A percentile compares a stretch with the other conserved stretches of the same genome.
phyloP scores from a whole-genome alignment of 1,284 basidiomycete species.

The Cystobasidiaceae sp. region DNA sequence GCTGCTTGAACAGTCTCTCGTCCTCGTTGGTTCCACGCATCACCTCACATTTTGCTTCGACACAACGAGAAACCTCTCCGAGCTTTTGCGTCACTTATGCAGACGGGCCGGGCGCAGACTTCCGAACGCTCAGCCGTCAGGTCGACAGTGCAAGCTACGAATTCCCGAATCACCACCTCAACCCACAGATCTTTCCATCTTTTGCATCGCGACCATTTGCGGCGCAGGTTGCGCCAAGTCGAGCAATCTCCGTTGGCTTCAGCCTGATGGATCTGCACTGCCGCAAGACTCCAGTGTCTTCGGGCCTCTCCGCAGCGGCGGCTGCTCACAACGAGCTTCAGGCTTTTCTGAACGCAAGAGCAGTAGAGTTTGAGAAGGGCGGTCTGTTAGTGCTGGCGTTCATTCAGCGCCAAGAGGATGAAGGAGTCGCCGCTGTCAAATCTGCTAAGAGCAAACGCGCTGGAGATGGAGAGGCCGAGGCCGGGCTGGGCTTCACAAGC shows the following conservation, averaged over 20 bases:
- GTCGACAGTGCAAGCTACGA: constrained; percentile 39
- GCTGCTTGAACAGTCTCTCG: constrained; percentile 45
- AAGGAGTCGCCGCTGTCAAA: neutral
- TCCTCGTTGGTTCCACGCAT: constrained; percentile 44
- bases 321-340: constrained; percentile 48
- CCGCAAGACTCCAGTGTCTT: constrained; percentile 44
- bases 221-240: constrained; percentile 45
- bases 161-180: constrained; percentile 43
- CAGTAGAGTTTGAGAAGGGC: constrained; percentile 47
- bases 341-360: constrained; percentile 46
- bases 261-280: constrained; percentile 49
- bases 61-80: constrained; percentile 16
- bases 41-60: constrained; percentile 42
- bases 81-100: constrained; percentile 44
- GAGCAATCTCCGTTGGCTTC: constrained; percentile 46
- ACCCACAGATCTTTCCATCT: constrained; percentile 44
- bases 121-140: constrained; percentile 43
- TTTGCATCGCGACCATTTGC: constrained; percentile 46
- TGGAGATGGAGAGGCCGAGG: neutral
- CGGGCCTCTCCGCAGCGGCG: constrained; percentile 40
- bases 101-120: constrained; percentile 44
- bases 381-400: constrained; percentile 47
- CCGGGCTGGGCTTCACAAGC: neutral
- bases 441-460: neutral
- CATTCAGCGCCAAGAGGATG: constrained; percentile 46